These are phyloP conservation scores for Teunomyces funiuensis DNA, from an alignment of 805 yeast species.

Conservation along the genomic window DNA sequence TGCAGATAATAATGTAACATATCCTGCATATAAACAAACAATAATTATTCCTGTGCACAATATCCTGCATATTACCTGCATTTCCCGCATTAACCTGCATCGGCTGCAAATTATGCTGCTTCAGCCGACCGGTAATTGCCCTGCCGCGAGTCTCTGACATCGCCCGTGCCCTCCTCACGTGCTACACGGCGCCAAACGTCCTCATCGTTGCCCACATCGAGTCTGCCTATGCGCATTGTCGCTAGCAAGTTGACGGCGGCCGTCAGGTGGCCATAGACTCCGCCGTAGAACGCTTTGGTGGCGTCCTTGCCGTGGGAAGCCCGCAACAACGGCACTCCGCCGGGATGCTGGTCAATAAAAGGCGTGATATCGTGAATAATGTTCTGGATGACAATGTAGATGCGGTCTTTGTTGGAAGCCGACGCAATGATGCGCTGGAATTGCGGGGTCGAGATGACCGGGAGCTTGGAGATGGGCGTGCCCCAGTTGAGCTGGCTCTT, in stretches of 20 bases:
- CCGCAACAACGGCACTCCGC: constrained; percentile 76
- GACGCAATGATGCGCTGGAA: constrained; percentile 40
- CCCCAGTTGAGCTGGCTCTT: constrained; percentile 89
- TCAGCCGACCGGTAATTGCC: constrained; percentile 32
- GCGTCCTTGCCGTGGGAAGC: constrained; percentile 92
- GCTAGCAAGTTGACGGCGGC: constrained; percentile 90
- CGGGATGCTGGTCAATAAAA: constrained; percentile 90
- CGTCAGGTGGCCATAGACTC: constrained; percentile 88
- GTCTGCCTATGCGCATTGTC: constrained; percentile 89
- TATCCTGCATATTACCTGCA: too few relatives aligned
- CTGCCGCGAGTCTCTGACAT: constrained; percentile 19
- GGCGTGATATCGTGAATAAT: constrained; percentile 93
- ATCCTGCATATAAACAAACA: too few relatives aligned
- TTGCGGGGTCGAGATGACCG: constrained; percentile 54
- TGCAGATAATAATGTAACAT: too few relatives aligned
- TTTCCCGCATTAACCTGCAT: too few relatives aligned
- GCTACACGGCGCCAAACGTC: constrained; percentile 79
- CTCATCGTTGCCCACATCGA: constrained; percentile 77
- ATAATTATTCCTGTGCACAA: background rate
- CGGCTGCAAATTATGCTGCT: constrained; percentile 40
- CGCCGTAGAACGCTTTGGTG: constrained; percentile 91
- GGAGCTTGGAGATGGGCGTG: constrained; percentile 83
- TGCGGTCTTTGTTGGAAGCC: constrained; percentile 44
- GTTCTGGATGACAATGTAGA: constrained; percentile 81
- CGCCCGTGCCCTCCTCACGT: constrained; percentile 57